phyloP scores from a whole-genome alignment of 2,329 filamentous ascomycete species.

The Onygena corvina region DNA sequence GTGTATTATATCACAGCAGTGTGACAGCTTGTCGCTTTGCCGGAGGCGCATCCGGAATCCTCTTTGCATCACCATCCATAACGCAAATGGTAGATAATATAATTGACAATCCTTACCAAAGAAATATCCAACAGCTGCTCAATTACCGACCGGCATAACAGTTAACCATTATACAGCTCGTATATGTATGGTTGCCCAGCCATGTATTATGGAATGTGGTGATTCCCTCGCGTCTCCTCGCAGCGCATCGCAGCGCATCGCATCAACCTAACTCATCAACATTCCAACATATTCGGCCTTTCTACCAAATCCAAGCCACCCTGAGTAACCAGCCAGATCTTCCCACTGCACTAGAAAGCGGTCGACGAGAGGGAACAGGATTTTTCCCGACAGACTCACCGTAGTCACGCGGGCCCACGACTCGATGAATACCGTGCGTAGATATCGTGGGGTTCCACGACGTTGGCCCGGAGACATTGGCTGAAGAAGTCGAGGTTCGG shows the following conservation, averaged over 20 bases:
- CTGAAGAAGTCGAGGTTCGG: slow-evolving; percentile 4
- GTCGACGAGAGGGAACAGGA: slow-evolving; percentile 62
- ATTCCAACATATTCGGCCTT: slow-evolving; percentile 31
- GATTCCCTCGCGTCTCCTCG: background rate
- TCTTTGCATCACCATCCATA: slow-evolving; percentile 2
- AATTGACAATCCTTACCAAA: background rate
- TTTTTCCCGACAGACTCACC: slow-evolving; percentile 70
- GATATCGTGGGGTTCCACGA: slow-evolving; percentile 26
- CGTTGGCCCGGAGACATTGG: slow-evolving; percentile 18
- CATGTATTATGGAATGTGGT: slow-evolving; percentile 6
- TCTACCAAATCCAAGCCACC: slow-evolving; percentile 28
- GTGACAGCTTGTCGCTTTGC: background rate
- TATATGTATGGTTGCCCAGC: slow-evolving; percentile 5
- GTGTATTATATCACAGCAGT: background rate
- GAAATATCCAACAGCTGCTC: background rate
- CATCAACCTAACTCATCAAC: slow-evolving; percentile 23
- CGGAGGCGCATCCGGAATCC: background rate
- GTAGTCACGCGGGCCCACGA: slow-evolving; percentile 78
- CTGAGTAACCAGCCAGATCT: slow-evolving; percentile 41
- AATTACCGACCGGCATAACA: slow-evolving; percentile 4
- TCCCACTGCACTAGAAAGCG: slow-evolving; percentile 74
- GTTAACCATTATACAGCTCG: background rate
- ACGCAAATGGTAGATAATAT: background rate
- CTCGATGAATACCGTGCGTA: slow-evolving; percentile 76
- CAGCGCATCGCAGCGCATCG: no score